Evolutionary conservation across 169 alveolate species (phyloP).

Genomic region (Cryptosporidium tyzzeri): DNA sequence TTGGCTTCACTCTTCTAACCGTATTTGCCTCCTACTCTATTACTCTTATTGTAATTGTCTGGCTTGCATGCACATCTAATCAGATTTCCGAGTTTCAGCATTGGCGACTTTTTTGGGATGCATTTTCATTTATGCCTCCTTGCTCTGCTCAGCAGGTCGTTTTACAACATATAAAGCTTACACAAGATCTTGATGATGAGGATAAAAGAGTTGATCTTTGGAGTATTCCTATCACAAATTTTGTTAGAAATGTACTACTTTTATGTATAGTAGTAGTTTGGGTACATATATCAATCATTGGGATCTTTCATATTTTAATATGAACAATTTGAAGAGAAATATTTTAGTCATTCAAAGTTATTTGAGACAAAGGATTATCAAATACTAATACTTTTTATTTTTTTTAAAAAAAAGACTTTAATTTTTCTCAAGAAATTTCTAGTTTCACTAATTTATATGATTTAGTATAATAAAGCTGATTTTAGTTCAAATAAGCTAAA

Average conservation of each 20-base stretch:
- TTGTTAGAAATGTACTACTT: slow-evolving; percentile 24
- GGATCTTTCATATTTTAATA: slow-evolving; percentile 20
- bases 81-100: slow-evolving; percentile 45
- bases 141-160: slow-evolving; percentile 73
- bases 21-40: slow-evolving; percentile 50
- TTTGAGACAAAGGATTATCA: background rate
- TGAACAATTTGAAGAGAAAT: background rate
- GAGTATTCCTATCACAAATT: slow-evolving; percentile 59
- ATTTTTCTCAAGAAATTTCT: too few relatives aligned
- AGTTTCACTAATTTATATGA: background rate
- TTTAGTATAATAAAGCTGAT: background rate
- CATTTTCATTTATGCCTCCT: slow-evolving; percentile 72
- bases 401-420: background rate
- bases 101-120: slow-evolving; percentile 74
- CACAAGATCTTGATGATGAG: slow-evolving; percentile 65
- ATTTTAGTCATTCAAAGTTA: background rate
- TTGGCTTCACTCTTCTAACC: slow-evolving; percentile 65
- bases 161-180: slow-evolving; percentile 59
- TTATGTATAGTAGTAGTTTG: slow-evolving; percentile 29
- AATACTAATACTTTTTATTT: background rate
- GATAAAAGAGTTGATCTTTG: slow-evolving; percentile 52
- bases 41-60: slow-evolving; percentile 65
- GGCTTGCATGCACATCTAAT: slow-evolving; percentile 55
- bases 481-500: background rate
- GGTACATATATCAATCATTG: slow-evolving; percentile 52